Evolutionary conservation across 1,284 basidiomycete species (phyloP).

Genomic region (Dichomitus squalens): DNA sequence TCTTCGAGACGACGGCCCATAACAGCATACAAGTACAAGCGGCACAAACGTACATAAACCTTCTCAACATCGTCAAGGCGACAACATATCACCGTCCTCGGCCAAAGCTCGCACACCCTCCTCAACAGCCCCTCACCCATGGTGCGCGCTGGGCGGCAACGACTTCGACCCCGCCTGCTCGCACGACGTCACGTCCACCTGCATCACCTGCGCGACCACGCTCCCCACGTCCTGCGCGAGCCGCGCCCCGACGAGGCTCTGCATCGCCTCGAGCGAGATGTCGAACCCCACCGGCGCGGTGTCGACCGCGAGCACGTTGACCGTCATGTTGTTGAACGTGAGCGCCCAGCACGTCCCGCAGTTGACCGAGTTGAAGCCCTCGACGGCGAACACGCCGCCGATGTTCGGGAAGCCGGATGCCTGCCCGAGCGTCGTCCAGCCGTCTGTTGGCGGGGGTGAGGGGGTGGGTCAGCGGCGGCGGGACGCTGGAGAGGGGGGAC

Average conservation of each 20-base stretch:
- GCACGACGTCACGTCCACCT: conserved; percentile 16
- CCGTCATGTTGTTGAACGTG: conserved; percentile 30
- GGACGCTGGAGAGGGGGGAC: background rate
- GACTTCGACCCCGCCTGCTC: conserved; percentile 5
- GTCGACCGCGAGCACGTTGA: conserved; percentile 48
- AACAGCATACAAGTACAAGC: background rate
- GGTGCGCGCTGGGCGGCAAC: background rate
- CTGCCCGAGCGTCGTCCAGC: conserved; percentile 47
- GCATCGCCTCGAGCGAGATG: conserved; percentile 27
- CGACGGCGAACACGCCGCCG: conserved; percentile 46
- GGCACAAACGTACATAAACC: no score
- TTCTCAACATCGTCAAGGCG: no score
- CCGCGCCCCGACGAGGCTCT: conserved; percentile 22
- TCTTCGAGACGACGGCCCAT: background rate
- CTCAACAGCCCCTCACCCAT: background rate
- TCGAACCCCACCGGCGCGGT: conserved; percentile 38
- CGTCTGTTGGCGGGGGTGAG: conserved; percentile 12
- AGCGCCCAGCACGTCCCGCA: conserved; percentile 53
- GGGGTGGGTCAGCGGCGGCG: background rate
- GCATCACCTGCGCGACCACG: conserved; percentile 20
- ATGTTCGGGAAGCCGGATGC: conserved; percentile 54
- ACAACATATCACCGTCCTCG: no score
- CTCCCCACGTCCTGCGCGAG: conserved; percentile 20
- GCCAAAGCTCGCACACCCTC: background rate
- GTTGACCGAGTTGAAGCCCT: conserved; percentile 41